Base-by-base conservation (phyloP, 1,139 yeast genomes). In the Kluyveromyces sp. region DNA sequence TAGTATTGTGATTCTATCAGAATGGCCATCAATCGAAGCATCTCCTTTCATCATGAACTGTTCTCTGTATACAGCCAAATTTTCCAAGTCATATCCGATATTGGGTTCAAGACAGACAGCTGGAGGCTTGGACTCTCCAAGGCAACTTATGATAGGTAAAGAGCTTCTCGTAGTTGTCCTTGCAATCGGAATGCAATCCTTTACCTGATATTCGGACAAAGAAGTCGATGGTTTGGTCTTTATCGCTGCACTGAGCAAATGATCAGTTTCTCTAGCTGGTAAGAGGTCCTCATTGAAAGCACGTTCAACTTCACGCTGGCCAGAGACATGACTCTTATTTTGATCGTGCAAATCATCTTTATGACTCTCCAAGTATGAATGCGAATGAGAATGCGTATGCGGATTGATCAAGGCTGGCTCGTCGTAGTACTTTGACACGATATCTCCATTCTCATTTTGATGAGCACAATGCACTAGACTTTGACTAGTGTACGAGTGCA, bases 401-500 rank as follows among this genome's bases (percentile, higher is more conserved):
- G 32, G 46, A 39, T 30, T 25, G 19, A 16, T 12, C n/a, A 19
- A 17, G 7, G 3, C 30, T 3, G 31, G 15, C 22, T 18, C 29
- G 6, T 33, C 38, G 19, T 18, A 32, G 34, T 32, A 13, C 4
- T n/a, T 26, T 3, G 28, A 7, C n/a, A 15, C 17, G n/a, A 40
- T 49, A 9, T 42, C 53, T 17, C 49, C 64, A 13, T 55, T 71
- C 16, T 58, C 60, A n/a, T 55, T 68, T 13, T 65, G 74, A 55
- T 88, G 96, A 15, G 78, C 81, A 62, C 96, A 88, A 58, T 88
- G 96, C 0, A 89, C 86, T 25, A 89, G 76, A 26, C 94, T 81
- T 56, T 85, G 86, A 46, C 92, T 78, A 1, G 96, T 86, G 44
- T 81, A 62, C 35, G 78, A 63, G 60, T 89, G 96, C 13, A 89